Evolutionary conservation across 257 asterid genomes (phyloP), one percentile per base, ranked within the genome.

Genomic region (Vinca minor): DNA sequence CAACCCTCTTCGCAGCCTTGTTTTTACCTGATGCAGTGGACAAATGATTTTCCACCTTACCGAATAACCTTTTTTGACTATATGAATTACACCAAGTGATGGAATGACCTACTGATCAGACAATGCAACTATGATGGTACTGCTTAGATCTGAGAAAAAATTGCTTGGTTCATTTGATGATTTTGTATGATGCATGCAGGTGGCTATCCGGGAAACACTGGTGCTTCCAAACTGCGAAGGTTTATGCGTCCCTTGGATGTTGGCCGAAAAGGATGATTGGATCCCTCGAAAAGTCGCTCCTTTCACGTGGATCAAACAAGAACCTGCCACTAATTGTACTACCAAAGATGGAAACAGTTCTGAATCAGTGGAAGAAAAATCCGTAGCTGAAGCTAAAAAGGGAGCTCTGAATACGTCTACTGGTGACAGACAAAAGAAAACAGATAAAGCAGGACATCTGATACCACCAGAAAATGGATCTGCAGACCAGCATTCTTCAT

Each of bases 231-330:
- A 92, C 76, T 73, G 89, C 48, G 96, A 84, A 74, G 75, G 78
- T 69, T 54, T 84, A 36, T 69, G 78, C 59, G 64, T 92, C 64
- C 89, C 95, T 65, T 89, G 93, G 89, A 92, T 92, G 98, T 50
- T 80, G 69, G 96, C 96, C 0, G 96, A 92, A 73, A 87, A 87
- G 79, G 88, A 89, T 55, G 96, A 92, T 65, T 92, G 98, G 98
- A 75, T 81, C 69, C 96, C 95, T 3, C 73, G 82, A 72, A 79
- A 72, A 34, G 80, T 61, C 0, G 98, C 96, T 54, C 98, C 98
- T 53, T 89, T 83, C 73, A 74, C 81, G 79, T 89, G 95, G 93
- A 77, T 78, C 66, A 79, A 74, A 64, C 87, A 80, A 71, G 92
- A 88, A 53, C 60, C 84, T 44, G 71, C 17, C 62, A 50, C 65